Base-by-base conservation (phyloP, 2,329 filamentous ascomycete genomes). In the Calycina herbarum region DNA sequence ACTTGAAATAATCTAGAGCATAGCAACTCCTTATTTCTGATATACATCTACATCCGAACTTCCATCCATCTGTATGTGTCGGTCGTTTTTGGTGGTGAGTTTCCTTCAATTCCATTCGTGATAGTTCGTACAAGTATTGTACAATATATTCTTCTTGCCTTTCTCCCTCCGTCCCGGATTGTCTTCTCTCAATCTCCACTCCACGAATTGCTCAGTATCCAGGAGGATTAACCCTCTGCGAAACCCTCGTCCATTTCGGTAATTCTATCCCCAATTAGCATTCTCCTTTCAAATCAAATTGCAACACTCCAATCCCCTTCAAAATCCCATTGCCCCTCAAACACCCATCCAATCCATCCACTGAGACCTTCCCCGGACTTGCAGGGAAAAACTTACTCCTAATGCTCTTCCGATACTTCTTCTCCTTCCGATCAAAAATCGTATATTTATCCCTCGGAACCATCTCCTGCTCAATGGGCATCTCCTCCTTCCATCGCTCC, bases 391-490 rank as follows among this genome's bases (percentile, higher is more conserved):
- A 68, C 93, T 74, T 85, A 97, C 94, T 98, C 81, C 98, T 94
- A 78, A 99, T 94, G 64, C 93, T 92, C 87, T 99, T 99, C 77
- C 95, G 85, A 79, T 98, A 99, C 74, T 87, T 89, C 87, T 94
- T 96, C 78, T 91, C 93, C 80, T 98, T 97, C 73, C 94, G 89
- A 79, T 97, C 94, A 79, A 98, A 99, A 75, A 99, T 90, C 33
- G 93, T 97, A 82, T 99, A 99, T 82, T 99, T 99, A 82, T 99
- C 95, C 79, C 87, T 90, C 58, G 95, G 90, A 78, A 96, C 78
- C 95, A 99, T 99, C 83, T 98, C 93, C 75, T 88, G 85, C 84
- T 99, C 95, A 31, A 88, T 91, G 27, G 95, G 95, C 95, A 99
- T 99, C 80, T 97, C 93, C 45, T 85, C 84, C 83, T 95, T 97